Percentiles rank a stretch among this genome's conserved stretches.
These are phyloP conservation scores for Tephrocybe sp. DNA, from an alignment of 768 basidiomycete species.

Conservation along the genomic window DNA sequence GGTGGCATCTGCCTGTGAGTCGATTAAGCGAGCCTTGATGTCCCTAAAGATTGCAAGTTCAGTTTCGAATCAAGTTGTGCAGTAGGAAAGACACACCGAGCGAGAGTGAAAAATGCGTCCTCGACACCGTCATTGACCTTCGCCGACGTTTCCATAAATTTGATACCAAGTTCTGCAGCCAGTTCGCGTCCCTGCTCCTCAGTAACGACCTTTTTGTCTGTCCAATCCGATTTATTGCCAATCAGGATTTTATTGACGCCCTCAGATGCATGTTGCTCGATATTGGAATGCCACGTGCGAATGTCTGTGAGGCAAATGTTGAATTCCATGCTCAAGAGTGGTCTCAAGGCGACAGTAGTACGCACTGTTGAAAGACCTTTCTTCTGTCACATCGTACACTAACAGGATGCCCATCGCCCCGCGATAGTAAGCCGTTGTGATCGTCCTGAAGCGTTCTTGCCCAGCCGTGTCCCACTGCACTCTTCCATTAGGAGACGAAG, in stretches of 20 bases:
- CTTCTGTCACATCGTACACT: slow-evolving; percentile 98
- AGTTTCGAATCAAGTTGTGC: not conserved
- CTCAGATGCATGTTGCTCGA: slow-evolving; percentile 98
- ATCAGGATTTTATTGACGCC: slow-evolving; percentile 99
- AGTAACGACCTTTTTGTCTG: slow-evolving; percentile 90
- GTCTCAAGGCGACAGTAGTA: slow-evolving; percentile 15
- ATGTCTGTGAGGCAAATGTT: slow-evolving; percentile 66
- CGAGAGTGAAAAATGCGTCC: slow-evolving; percentile 97
- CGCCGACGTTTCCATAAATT: slow-evolving; percentile 97
- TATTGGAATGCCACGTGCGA: slow-evolving; percentile 96
- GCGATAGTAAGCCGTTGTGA: slow-evolving; percentile 98
- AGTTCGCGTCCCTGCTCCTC: slow-evolving; percentile 91
- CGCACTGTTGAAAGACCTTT: slow-evolving; percentile 93
- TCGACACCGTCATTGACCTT: slow-evolving; percentile 98
- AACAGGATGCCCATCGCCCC: slow-evolving; percentile 98
- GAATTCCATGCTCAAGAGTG: slow-evolving; percentile 5
- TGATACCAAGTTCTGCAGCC: slow-evolving; percentile 91
- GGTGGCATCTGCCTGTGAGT: slow-evolving; percentile 84
- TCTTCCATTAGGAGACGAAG: slow-evolving; percentile 7
- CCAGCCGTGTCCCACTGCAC: slow-evolving; percentile 97
- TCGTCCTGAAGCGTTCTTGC: slow-evolving; percentile 97
- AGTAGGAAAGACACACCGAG: slow-evolving; percentile 64
- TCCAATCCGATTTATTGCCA: slow-evolving; percentile 99
- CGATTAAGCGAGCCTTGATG: slow-evolving; percentile 96
- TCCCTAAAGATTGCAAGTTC: slow-evolving; percentile 57